Evolutionary conservation across 345 rosid genomes (phyloP), one percentile per base, ranked within the genome.

Genomic region (Citropsis articulata): DNA sequence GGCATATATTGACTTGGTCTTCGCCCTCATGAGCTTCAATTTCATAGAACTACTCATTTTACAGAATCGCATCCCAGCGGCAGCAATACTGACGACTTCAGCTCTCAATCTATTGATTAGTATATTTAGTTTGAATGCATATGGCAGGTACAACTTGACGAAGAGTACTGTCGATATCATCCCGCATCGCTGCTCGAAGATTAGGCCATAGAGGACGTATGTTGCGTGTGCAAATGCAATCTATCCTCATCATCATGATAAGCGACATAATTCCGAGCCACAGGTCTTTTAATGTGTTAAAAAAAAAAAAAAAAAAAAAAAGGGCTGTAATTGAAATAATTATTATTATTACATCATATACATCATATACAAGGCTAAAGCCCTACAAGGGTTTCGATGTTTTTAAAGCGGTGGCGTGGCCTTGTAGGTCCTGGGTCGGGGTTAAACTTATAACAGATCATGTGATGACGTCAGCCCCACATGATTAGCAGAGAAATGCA

Each of bases 1-100:
- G 65, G 75, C 42, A 61, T 60, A 38, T 60, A 71, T 71, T 53
- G 38, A 73, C 68, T 73, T 40, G 57, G 56, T 38, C 56, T 73
- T 42, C 0, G 5, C 14, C 2, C 59, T 9, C 63, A 45, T 25
- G 19, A 48, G 2, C 30, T 63, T 27, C 33, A 33, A 12, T 31
- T 18, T 30, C 28, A 6, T 2, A 33, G 36, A 57, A 73, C 56
- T 67, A 18, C 40, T 61, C 57, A 6, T 42, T 14, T 65, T 65
- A 65, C 35, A 28, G 66, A 62, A 62, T 28, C 66, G 35, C 28
- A 27, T 24, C 10, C 31, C 30, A 61, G 31, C 14, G 30, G 30
- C 14, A 14, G 22, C 0, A 3, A 45, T 1, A 45, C 18, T 45
- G 50, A 45, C 13, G 50, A 45, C 13, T 36, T 6, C 30, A 31